Evolutionary conservation across 331 rosid genomes (phyloP), one percentile per base, ranked within the genome.

Genomic region (Telfairia occidentalis): DNA sequence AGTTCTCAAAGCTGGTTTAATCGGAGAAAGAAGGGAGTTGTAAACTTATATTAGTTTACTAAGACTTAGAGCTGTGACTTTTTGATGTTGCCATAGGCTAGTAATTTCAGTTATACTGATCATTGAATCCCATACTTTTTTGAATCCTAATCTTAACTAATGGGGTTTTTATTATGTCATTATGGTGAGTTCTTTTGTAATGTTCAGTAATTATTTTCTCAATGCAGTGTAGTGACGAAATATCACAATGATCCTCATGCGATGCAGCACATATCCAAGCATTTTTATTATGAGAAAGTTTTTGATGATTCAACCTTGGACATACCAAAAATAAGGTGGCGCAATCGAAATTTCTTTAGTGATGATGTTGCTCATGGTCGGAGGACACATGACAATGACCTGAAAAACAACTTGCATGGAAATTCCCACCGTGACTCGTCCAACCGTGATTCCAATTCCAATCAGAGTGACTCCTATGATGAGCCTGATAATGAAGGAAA

Each of bases 281-380:
- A 76, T 79, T 91, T 94, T 77, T 94, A 82, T 82, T 76, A 77
- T 0, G 98, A 94, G 86, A 81, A 71, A 54, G 85, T 88, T 80
- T 91, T 75, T 80, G 92, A 91, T 70, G 98, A 94, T 84, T 80
- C 95, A 18, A 77, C 82, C 73, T 58, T 79, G n/a, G 87, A 85
- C 78, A 79, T 26, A 40, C 87, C 97, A 26, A 89, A 86, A 58
- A 28, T 84, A 75, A 81, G 88, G 80, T 94, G 92, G 97, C 90
- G 96, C 37, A 82, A 87, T 77, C 92, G 98, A 57, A 89, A 87
- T 84, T 86, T 79, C 77, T 94, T 23, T 79, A 78, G 87, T 4
- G 96, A 94, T 67, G 74, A 73, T 74, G 79, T 40, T 77, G 74
- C 30, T 71, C 75, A 61, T 80, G 88, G 77, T 82, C 87, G 82